These are phyloP conservation scores for Botrytis paeoniae DNA, from an alignment of 2,329 filamentous ascomycete species.

Conservation along the genomic window DNA sequence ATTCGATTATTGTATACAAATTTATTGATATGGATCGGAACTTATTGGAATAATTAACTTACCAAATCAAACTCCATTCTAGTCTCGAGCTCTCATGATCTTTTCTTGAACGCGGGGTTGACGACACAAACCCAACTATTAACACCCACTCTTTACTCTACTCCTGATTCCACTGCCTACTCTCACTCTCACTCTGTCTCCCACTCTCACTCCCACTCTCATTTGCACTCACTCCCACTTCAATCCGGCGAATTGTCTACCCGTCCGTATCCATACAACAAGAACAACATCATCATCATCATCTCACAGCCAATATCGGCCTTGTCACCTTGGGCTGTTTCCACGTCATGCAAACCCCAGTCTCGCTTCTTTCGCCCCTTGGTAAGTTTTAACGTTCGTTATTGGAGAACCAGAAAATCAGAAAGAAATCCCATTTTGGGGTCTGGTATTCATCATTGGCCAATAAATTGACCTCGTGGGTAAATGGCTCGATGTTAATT, in stretches of 20 bases:
- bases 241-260: background rate
- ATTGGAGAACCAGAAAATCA: background rate
- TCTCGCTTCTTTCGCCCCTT: constrained; percentile 29
- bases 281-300: background rate
- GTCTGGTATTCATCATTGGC: constrained; percentile 13
- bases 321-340: constrained; percentile 3
- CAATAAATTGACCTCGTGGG: constrained; percentile 26
- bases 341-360: constrained; percentile 33
- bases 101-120: background rate
- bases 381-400: constrained; percentile 29
- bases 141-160: background rate
- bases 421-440: background rate
- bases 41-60: background rate
- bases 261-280: background rate
- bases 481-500: constrained; percentile 23
- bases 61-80: background rate
- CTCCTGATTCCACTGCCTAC: background rate
- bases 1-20: background rate
- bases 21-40: background rate
- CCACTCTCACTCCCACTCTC: background rate
- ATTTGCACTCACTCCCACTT: background rate
- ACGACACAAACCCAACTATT: background rate
- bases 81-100: background rate
- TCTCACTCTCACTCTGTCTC: background rate
- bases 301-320: background rate